Evolutionary conservation across 257 asterid genomes (phyloP).

Genomic region (Apocynum venetum): DNA sequence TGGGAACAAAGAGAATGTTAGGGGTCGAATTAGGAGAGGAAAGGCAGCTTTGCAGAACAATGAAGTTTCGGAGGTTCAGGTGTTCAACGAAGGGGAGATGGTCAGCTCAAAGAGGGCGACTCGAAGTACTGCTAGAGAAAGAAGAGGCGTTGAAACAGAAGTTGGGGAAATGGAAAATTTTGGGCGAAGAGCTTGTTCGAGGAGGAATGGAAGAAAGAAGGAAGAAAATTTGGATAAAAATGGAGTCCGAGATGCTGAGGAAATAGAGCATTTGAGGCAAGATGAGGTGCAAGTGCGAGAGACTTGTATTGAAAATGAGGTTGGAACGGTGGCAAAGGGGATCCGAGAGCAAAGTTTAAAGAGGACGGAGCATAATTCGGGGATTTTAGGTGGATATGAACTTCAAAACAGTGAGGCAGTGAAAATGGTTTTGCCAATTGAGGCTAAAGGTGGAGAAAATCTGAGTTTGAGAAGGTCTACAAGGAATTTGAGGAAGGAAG

Average conservation of each 20-base stretch:
- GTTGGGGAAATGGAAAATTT: neutral
- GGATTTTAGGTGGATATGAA: neutral
- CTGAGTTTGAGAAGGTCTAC: neutral
- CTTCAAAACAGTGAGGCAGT: neutral
- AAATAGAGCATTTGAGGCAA: neutral
- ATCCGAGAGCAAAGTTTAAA: neutral
- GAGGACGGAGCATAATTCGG: slow-evolving; percentile 5
- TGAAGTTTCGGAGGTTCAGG: neutral
- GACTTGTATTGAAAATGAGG: slow-evolving; percentile 1
- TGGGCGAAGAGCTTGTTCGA: neutral
- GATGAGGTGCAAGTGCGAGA: neutral
- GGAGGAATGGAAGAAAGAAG: slow-evolving; percentile 1
- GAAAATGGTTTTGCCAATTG: neutral
- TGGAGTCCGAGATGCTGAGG: neutral
- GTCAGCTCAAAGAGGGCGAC: slow-evolving; percentile 8
- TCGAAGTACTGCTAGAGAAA: neutral
- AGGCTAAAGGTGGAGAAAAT: neutral
- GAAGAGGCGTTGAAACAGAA: neutral
- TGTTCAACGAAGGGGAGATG: neutral
- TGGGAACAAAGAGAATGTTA: slow-evolving; percentile 6
- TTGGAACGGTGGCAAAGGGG: neutral
- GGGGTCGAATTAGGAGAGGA: slow-evolving; percentile 5
- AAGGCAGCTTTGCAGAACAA: slow-evolving; percentile 11
- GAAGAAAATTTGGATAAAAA: neutral
- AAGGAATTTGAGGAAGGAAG: slow-evolving; percentile 2